Evolutionary conservation across 768 basidiomycete species (phyloP).

Genomic region (Imleria badia): DNA sequence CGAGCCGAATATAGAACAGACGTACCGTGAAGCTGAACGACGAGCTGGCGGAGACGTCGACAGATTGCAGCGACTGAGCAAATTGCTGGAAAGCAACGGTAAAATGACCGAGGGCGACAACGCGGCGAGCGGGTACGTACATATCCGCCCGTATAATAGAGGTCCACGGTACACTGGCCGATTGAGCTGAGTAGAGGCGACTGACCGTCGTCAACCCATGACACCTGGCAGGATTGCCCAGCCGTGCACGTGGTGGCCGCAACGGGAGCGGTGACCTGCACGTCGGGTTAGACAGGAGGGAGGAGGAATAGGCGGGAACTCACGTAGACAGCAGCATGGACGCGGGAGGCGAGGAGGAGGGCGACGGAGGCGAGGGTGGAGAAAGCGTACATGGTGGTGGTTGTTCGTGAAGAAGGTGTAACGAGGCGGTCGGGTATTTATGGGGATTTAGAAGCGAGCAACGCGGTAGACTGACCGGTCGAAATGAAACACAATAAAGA

Average conservation of each 20-base stretch:
- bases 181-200: conserved; percentile 48
- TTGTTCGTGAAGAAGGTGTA: neutral
- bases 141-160: conserved; percentile 60
- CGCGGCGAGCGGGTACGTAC: conserved; percentile 35
- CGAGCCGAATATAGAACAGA: neutral
- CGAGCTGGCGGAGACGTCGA: conserved; percentile 47
- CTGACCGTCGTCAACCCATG: conserved; percentile 65
- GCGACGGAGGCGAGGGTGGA: conserved; percentile 13
- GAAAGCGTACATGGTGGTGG: conserved; percentile 13
- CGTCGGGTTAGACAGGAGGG: neutral
- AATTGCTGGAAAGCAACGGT: conserved; percentile 41
- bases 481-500: conserved; percentile 12
- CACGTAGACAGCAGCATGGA: conserved; percentile 21
- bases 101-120: neutral
- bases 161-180: conserved; percentile 51
- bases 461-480: conserved; percentile 10
- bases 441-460: conserved; percentile 23
- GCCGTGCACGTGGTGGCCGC: conserved; percentile 47
- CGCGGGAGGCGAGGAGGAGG: conserved; percentile 21
- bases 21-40: conserved; percentile 60
- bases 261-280: conserved; percentile 49
- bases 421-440: conserved; percentile 22
- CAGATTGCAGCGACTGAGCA: conserved; percentile 54
- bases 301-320: neutral
- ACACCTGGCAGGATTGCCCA: conserved; percentile 51